These are phyloP conservation scores for Phytopythium helicoides DNA, from an alignment of 352 stramenopile genomes.

Conservation along the genomic window DNA sequence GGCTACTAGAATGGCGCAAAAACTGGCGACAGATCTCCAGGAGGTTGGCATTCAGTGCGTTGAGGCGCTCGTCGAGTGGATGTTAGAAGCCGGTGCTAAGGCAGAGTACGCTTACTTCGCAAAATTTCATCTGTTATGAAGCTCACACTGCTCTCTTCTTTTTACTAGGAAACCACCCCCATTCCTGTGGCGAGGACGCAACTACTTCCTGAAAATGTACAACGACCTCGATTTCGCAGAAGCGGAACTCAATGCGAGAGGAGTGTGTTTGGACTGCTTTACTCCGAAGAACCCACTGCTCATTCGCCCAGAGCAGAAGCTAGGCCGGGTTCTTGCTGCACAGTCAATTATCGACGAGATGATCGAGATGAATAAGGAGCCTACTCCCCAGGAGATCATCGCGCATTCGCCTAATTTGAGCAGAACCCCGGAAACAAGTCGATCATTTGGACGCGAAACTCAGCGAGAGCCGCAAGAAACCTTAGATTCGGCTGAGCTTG, in stretches of 20 bases:
- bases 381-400: conserved; percentile 25
- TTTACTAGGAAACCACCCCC: conserved; percentile 45
- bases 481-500: background rate
- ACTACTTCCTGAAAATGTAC: conserved; percentile 79
- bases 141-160: background rate
- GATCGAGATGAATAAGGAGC: conserved; percentile 42
- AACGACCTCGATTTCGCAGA: conserved; percentile 69
- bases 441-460: background rate
- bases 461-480: background rate
- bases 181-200: conserved; percentile 68
- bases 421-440: background rate
- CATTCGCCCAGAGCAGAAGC: conserved; percentile 66
- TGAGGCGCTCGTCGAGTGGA: conserved; percentile 78
- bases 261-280: conserved; percentile 58
- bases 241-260: conserved; percentile 42
- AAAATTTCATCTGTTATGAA: background rate
- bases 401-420: conserved; percentile 7
- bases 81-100: conserved; percentile 68
- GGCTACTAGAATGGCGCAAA: conserved; percentile 65
- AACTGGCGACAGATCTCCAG: conserved; percentile 63
- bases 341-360: conserved; percentile 77
- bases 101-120: conserved; percentile 42
- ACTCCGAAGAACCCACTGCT: conserved; percentile 51
- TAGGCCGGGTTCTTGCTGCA: conserved; percentile 65
- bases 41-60: conserved; percentile 68